phyloP scores from a whole-genome alignment of 257 asterid genomes.

The Ocimum tenuiflorum region DNA sequence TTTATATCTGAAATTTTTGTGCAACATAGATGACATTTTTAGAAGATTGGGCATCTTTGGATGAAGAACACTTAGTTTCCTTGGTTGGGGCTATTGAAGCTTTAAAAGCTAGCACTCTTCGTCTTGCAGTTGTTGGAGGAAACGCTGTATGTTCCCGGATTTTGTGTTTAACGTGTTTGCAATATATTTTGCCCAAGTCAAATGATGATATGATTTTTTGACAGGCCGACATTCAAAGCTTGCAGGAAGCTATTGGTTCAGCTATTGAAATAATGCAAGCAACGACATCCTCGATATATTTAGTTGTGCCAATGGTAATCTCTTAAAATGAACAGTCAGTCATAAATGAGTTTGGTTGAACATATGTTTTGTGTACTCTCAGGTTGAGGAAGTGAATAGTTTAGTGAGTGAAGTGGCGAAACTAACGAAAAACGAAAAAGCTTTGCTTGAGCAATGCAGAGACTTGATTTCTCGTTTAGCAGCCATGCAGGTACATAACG shows the following conservation, averaged over 20 bases:
- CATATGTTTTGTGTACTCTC: not conserved
- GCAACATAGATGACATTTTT: conserved; percentile 44
- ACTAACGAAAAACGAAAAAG: conserved; percentile 59
- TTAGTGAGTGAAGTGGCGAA: conserved; percentile 62
- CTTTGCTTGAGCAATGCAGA: conserved; percentile 61
- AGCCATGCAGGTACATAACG: conserved; percentile 75
- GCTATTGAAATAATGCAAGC: conserved; percentile 73
- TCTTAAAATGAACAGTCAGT: conserved; percentile 1
- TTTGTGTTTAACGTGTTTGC: not conserved
- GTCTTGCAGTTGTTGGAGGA: conserved; percentile 79
- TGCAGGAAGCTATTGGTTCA: conserved; percentile 76
- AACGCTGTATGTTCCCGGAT: conserved; percentile 48
- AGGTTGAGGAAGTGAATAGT: conserved; percentile 66
- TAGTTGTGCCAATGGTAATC: conserved; percentile 57
- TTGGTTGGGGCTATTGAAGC: conserved; percentile 83
- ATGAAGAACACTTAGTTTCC: conserved; percentile 61
- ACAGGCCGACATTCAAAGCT: conserved; percentile 63
- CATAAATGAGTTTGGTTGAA: not conserved
- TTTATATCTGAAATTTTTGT: conserved; percentile 18
- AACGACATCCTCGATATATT: conserved; percentile 46
- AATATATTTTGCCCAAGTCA: conserved; percentile 7
- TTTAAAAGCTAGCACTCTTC: conserved; percentile 84
- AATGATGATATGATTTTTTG: conserved; percentile 1
- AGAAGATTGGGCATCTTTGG: conserved; percentile 71
- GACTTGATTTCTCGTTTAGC: conserved; percentile 49